Conservation (phyloP, 768 basidiomycete genomes). For the Russula sp. region DNA sequence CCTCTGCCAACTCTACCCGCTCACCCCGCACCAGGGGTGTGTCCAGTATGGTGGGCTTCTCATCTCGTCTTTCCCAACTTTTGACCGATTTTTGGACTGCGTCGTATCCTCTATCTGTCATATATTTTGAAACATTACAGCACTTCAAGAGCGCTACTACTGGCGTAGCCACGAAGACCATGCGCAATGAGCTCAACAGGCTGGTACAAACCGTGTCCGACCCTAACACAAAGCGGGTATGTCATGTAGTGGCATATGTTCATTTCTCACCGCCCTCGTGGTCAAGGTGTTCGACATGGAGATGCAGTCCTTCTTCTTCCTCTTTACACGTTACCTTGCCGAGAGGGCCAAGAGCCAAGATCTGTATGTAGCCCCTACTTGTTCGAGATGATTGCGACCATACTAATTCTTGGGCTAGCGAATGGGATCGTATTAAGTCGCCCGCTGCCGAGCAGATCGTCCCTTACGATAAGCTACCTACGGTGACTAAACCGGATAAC, state of each 20-base stretch:
- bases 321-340: conserved; percentile 89
- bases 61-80: not conserved
- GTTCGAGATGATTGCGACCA: not conserved
- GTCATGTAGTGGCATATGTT: not conserved
- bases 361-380: conserved; percentile 55
- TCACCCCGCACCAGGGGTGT: conserved; percentile 31
- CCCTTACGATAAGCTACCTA: conserved; percentile 70
- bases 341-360: conserved; percentile 84
- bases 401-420: conserved; percentile 27
- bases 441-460: conserved; percentile 84
- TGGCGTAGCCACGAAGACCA: conserved; percentile 54
- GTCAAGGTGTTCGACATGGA: conserved; percentile 79
- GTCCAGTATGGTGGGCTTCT: conserved; percentile 28
- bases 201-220: conserved; percentile 64
- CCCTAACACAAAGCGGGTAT: conserved; percentile 55
- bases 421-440: conserved; percentile 61
- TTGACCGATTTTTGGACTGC: conserved; percentile 1
- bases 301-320: conserved; percentile 91
- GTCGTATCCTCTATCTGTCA: not conserved
- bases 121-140: conserved; percentile 7
- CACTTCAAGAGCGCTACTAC: conserved; percentile 42
- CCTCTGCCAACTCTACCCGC: not conserved
- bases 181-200: conserved; percentile 64
- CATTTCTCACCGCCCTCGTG: conserved; percentile 24
- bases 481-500: conserved; percentile 55